Evolutionary conservation across 2,329 filamentous ascomycete species (phyloP).

Genomic region (Biscogniauxia marginata): DNA sequence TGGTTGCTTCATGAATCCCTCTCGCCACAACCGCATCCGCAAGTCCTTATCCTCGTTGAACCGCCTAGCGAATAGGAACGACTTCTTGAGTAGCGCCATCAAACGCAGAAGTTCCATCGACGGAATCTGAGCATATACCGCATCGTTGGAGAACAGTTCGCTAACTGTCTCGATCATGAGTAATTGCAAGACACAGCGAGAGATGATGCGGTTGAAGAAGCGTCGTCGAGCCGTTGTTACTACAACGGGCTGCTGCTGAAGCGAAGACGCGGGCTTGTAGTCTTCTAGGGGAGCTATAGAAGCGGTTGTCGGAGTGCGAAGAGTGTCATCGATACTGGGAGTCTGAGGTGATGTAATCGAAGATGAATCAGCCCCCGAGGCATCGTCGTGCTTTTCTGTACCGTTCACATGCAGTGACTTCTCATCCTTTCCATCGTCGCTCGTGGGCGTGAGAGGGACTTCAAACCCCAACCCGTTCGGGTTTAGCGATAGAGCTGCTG

Average conservation of each 20-base stretch:
- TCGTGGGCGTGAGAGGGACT: slow-evolving; percentile 39
- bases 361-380: slow-evolving; percentile 34
- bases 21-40: slow-evolving; percentile 88
- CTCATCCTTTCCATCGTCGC: slow-evolving; percentile 44
- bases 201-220: slow-evolving; percentile 99
- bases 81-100: slow-evolving; percentile 93
- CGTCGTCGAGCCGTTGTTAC: slow-evolving; percentile 90
- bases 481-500: slow-evolving; percentile 50
- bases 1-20: slow-evolving; percentile 99
- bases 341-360: slow-evolving; percentile 20
- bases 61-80: slow-evolving; percentile 91
- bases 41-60: slow-evolving; percentile 99
- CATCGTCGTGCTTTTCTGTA: slow-evolving; percentile 40
- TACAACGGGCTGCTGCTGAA: slow-evolving; percentile 85
- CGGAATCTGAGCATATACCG: slow-evolving; percentile 90
- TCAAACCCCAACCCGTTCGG: slow-evolving; percentile 55
- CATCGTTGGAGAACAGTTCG: slow-evolving; percentile 96
- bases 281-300: slow-evolving; percentile 68
- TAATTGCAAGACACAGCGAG: slow-evolving; percentile 92
- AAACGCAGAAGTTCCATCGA: slow-evolving; percentile 84
- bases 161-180: slow-evolving; percentile 99
- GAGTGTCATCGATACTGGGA: slow-evolving; percentile 19
- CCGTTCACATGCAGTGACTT: slow-evolving; percentile 64
- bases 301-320: slow-evolving; percentile 24
- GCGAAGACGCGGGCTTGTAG: slow-evolving; percentile 72